These are phyloP conservation scores for Themeda triandra DNA, from an alignment of 176 grass and related monocot species.

Conservation along the genomic window DNA sequence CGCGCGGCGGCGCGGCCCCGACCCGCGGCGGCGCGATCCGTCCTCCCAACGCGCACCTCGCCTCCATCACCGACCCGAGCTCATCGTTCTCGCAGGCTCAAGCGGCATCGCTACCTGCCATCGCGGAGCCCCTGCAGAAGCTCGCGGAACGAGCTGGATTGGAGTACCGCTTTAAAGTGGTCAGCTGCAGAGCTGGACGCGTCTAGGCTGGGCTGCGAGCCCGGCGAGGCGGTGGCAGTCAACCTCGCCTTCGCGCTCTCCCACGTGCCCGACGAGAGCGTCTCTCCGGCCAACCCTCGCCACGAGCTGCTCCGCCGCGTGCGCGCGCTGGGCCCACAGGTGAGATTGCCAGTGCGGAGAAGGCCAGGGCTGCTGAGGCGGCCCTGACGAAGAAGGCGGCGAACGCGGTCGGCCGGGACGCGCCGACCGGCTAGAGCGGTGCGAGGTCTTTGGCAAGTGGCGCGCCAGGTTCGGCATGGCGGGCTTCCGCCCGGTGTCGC, in stretches of 20 bases:
- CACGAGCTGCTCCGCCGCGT: conserved; percentile 87
- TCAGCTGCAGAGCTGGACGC: conserved; percentile 65
- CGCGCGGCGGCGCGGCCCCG: too few relatives aligned
- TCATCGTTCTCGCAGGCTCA: conserved; percentile 52
- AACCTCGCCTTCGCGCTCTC: conserved; percentile 85
- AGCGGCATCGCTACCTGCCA: background rate
- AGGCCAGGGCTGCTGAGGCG: conserved; percentile 49
- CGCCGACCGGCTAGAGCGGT: conserved; percentile 70
- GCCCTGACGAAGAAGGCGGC: conserved; percentile 53
- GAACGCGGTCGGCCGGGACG: conserved; percentile 72
- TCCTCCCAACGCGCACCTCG: too few relatives aligned
- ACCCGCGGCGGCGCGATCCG: too few relatives aligned
- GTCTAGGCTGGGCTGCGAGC: conserved; percentile 46
- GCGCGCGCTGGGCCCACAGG: conserved; percentile 56
- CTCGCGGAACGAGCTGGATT: conserved; percentile 52
- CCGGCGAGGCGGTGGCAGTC: conserved; percentile 66
- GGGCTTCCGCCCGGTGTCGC: conserved; percentile 49
- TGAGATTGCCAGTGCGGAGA: conserved; percentile 22
- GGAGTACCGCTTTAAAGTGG: conserved; percentile 46
- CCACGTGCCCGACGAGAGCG: conserved; percentile 80
- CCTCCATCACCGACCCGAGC: conserved; percentile 66
- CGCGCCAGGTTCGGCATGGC: conserved; percentile 85
- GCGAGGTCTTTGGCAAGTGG: conserved; percentile 89
- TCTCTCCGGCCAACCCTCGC: conserved; percentile 82
- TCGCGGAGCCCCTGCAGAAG: conserved; percentile 49